Conservation (phyloP, 2,329 filamentous ascomycete genomes). For the Paraphoma chrysanthemicola region DNA sequence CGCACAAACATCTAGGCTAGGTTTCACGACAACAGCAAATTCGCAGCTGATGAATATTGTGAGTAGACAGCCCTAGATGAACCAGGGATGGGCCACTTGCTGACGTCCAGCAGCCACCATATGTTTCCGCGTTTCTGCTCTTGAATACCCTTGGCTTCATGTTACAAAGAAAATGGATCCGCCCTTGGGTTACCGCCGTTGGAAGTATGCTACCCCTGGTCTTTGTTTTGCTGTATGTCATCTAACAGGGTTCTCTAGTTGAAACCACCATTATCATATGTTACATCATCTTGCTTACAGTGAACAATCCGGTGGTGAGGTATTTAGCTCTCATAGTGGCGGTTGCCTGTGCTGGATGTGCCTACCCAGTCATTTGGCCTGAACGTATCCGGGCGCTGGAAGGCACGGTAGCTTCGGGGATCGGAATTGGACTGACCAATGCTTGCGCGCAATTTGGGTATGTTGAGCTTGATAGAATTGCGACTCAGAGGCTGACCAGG, state of each 20-base stretch:
- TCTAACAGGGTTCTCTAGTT: slow-evolving; percentile 7
- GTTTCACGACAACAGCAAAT: slow-evolving; percentile 26
- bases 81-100: background rate
- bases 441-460: slow-evolving; percentile 27
- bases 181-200: slow-evolving; percentile 23
- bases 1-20: slow-evolving; percentile 2
- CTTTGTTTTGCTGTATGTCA: background rate
- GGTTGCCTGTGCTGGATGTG: slow-evolving; percentile 24
- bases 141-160: slow-evolving; percentile 23
- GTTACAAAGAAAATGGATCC: slow-evolving; percentile 26
- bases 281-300: slow-evolving; percentile 25
- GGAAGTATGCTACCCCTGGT: slow-evolving; percentile 12
- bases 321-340: slow-evolving; percentile 24
- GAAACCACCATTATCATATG: slow-evolving; percentile 23
- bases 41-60: slow-evolving; percentile 34
- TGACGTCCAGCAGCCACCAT: slow-evolving; percentile 20
- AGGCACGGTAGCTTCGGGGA: slow-evolving; percentile 25
- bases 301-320: slow-evolving; percentile 21
- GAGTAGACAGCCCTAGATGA: background rate
- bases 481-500: background rate
- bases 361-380: slow-evolving; percentile 26
- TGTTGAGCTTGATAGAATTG: background rate
- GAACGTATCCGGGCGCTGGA: slow-evolving; percentile 26
- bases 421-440: slow-evolving; percentile 27
- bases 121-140: slow-evolving; percentile 23